Percentiles rank a stretch among this genome's conserved stretches.
Evolutionary conservation across 2,329 filamentous ascomycete species (phyloP).

Genomic region (Colletotrichum scovillei): DNA sequence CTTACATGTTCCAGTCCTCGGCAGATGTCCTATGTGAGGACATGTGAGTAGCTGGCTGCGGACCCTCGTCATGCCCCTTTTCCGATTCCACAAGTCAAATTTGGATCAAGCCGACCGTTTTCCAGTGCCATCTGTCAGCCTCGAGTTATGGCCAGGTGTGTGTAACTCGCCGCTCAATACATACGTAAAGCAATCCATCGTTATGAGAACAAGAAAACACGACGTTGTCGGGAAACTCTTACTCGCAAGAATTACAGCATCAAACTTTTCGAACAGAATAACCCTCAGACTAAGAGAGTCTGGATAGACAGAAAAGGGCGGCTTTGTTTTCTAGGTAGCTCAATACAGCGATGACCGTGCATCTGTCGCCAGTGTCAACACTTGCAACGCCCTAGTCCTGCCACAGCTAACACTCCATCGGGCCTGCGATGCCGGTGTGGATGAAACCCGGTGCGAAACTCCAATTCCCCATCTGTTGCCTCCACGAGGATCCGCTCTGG

Average conservation of each 20-base stretch:
- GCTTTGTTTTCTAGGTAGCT: neutral
- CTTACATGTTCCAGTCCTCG: too few species aligned
- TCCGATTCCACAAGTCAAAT: neutral
- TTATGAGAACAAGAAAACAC: neutral
- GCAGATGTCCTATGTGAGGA: too few species aligned
- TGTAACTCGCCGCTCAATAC: neutral
- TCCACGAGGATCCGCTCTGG: neutral
- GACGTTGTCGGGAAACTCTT: neutral
- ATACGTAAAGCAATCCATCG: neutral
- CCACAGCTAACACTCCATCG: neutral
- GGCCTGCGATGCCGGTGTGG: slow-evolving; percentile 3
- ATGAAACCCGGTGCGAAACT: slow-evolving; percentile 33
- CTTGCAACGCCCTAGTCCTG: neutral
- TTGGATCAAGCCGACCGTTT: neutral
- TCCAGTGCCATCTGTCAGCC: neutral
- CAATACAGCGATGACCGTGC: neutral
- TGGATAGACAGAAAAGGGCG: neutral
- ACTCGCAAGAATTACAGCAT: neutral
- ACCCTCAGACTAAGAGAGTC: neutral
- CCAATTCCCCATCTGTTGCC: neutral
- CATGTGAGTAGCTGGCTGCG: too few species aligned
- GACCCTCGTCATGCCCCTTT: too few species aligned
- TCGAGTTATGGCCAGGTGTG: neutral
- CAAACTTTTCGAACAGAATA: neutral
- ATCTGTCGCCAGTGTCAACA: neutral